A percentile compares a stretch with the other conserved stretches of the same genome.
Conservation (phyloP, 352 stramenopile genomes). For the Phytophthora uliginosa region DNA sequence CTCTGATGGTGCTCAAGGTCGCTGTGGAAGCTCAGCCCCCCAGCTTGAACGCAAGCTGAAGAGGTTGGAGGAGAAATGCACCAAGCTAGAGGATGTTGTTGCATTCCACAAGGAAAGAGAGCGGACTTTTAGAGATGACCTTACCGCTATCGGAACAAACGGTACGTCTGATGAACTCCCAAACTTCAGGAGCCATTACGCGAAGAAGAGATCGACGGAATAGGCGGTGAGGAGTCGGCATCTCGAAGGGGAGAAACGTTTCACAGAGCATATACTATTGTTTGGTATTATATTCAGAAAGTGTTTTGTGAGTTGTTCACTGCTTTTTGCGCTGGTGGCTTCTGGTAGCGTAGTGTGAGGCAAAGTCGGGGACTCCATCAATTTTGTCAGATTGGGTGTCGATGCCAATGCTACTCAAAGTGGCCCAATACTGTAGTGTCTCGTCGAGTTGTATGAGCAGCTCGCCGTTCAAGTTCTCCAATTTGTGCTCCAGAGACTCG, state of each 20-base stretch:
- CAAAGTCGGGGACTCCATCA: constrained; percentile 57
- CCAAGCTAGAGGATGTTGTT: constrained; percentile 31
- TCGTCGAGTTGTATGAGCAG: neutral
- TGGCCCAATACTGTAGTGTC: neutral
- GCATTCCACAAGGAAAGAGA: constrained; percentile 35
- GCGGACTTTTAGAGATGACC: constrained; percentile 23
- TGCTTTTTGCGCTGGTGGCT: constrained; percentile 13
- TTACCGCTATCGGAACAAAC: constrained; percentile 12
- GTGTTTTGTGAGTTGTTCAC: neutral
- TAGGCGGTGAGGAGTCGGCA: neutral
- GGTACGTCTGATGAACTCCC: constrained; percentile 10
- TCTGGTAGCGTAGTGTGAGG: constrained; percentile 41
- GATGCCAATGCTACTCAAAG: constrained; percentile 42
- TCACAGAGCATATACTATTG: neutral
- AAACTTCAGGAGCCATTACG: constrained; percentile 29
- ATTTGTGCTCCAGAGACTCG: neutral
- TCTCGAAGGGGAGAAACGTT: neutral
- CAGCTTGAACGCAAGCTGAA: constrained; percentile 30
- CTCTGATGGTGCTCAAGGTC: neutral
- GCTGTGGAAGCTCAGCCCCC: neutral
- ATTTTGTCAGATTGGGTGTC: constrained; percentile 49
- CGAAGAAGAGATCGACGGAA: constrained; percentile 4
- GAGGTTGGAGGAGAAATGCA: constrained; percentile 23
- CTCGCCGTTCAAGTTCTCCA: constrained; percentile 4
- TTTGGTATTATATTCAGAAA: neutral